phyloP scores from a whole-genome alignment of 495 filamentous ascomycete genomes.

The Aspergillus homomorphus region DNA sequence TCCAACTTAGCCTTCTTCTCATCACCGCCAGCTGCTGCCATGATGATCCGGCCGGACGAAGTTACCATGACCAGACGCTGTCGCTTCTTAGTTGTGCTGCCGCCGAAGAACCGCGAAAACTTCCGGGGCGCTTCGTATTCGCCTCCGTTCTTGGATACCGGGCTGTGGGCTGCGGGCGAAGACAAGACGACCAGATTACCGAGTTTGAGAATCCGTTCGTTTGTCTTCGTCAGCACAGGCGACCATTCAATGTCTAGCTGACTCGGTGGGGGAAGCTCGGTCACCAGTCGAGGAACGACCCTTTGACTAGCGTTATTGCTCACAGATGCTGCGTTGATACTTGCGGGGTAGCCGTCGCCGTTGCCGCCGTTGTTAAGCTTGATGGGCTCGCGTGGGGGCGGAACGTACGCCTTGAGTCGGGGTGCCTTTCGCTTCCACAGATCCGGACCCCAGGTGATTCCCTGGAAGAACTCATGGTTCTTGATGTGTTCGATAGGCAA shows the following conservation, averaged over 20 bases:
- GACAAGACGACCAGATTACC: constrained; percentile 84
- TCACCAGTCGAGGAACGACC: constrained; percentile 79
- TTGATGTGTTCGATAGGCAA: constrained; percentile 96
- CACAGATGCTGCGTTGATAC: constrained; percentile 48
- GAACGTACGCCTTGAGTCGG: constrained; percentile 79
- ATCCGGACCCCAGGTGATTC: constrained; percentile 76
- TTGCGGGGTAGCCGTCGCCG: constrained; percentile 46
- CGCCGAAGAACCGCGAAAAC: constrained; percentile 87
- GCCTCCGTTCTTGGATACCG: constrained; percentile 61
- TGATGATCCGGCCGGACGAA: constrained; percentile 79
- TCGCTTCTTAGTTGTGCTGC: constrained; percentile 84
- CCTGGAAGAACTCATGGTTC: constrained; percentile 96
- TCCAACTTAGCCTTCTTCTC: constrained; percentile 95
- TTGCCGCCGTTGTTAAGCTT: constrained; percentile 65
- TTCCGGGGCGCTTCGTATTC: constrained; percentile 70
- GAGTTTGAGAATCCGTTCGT: constrained; percentile 92
- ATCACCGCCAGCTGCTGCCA: constrained; percentile 89
- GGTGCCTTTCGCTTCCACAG: constrained; percentile 93
- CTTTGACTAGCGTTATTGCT: constrained; percentile 43
- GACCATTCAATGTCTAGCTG: constrained; percentile 99
- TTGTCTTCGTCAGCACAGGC: constrained; percentile 82
- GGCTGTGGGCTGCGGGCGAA: constrained; percentile 64
- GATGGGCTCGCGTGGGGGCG: constrained; percentile 77
- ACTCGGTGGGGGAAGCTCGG: constrained; percentile 90
- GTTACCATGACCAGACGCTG: constrained; percentile 96